phyloP scores from a whole-genome alignment of 257 asterid species.

The Lantana camara region DNA sequence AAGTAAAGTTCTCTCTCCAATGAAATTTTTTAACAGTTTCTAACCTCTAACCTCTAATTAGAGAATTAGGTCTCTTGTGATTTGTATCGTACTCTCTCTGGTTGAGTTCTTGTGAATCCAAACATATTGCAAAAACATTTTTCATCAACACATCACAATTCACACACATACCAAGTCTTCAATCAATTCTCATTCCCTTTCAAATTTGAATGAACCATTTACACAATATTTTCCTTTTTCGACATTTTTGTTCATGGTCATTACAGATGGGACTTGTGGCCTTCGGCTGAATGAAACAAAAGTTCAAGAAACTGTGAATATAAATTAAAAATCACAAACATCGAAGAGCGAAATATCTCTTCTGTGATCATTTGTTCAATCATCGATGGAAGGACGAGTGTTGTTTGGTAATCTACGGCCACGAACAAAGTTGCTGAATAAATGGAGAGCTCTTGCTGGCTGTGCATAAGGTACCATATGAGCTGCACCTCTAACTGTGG shows the following conservation, averaged over 20 bases:
- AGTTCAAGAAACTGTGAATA: slow-evolving; percentile 13
- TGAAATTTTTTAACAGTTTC: no score
- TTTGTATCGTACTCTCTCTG: no score
- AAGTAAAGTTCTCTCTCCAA: no score
- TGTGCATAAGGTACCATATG: slow-evolving; percentile 98
- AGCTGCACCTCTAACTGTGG: slow-evolving; percentile 95
- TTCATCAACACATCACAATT: no score
- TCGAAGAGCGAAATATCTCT: background rate
- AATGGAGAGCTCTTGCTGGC: slow-evolving; percentile 90
- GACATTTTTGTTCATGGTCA: slow-evolving; percentile 14
- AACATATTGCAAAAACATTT: no score
- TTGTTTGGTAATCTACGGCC: slow-evolving; percentile 75
- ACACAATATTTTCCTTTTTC: slow-evolving; percentile 1
- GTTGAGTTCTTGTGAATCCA: no score
- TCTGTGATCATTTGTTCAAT: slow-evolving; percentile 36
- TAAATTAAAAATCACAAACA: background rate
- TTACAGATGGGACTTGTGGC: slow-evolving; percentile 22
- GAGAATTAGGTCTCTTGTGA: no score
- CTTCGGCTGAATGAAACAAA: slow-evolving; percentile 23
- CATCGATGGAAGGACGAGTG: slow-evolving; percentile 52
- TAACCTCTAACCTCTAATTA: no score
- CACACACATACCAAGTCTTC: background rate
- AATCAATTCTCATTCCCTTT: slow-evolving; percentile 15
- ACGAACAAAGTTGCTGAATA: slow-evolving; percentile 68
- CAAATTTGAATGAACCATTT: slow-evolving; percentile 7